Evolutionary conservation across 2,329 filamentous ascomycete species (phyloP).

Genomic region (Fusarium anthophilum): DNA sequence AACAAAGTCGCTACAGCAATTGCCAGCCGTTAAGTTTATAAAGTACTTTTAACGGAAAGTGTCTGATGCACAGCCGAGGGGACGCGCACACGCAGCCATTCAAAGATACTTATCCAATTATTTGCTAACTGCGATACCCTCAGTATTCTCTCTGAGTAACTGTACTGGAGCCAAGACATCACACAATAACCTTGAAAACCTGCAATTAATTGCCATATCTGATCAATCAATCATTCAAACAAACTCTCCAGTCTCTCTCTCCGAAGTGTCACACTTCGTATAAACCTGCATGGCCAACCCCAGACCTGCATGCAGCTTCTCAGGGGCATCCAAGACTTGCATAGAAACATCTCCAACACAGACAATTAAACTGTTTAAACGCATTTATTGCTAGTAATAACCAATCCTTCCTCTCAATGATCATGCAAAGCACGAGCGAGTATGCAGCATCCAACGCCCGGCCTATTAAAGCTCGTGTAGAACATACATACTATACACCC

Average conservation of each 20-base stretch:
- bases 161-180: background rate
- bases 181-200: background rate
- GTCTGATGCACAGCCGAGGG: constrained; percentile 2
- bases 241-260: background rate
- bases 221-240: background rate
- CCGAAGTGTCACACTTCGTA: background rate
- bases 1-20: constrained; percentile 13
- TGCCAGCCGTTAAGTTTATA: background rate
- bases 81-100: background rate
- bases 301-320: background rate
- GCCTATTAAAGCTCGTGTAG: background rate
- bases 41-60: background rate
- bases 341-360: background rate
- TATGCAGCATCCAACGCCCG: constrained; percentile 32
- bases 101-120: background rate
- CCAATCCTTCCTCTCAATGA: background rate
- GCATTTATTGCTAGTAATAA: background rate
- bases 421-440: constrained; percentile 18
- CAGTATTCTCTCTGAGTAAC: background rate
- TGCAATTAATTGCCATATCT: background rate
- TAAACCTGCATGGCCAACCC: background rate
- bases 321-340: background rate
- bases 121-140: background rate
- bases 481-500: constrained; percentile 18
- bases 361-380: background rate